Evolutionary conservation across 2,329 filamentous ascomycete genomes (phyloP), one percentile per base, ranked within the genome.

Genomic region (Aspergillus pseudoviridinutans): DNA sequence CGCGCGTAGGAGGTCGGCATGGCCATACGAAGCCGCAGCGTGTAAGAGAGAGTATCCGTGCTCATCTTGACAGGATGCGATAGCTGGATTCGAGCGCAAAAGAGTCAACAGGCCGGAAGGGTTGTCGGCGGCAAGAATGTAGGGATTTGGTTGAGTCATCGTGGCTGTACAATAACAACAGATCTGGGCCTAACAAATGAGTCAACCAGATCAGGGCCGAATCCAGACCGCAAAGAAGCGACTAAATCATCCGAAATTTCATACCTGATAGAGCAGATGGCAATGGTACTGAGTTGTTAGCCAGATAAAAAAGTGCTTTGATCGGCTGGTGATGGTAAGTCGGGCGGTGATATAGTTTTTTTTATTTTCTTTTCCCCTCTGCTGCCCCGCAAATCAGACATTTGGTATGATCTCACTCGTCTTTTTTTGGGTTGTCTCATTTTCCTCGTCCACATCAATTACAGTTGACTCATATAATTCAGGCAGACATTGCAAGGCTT

Each of bases 21-120:
- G 92, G 71, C 88, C 89, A 81, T 97, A 99, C 65, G 92, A 97
- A 20, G 91, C 88, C 17, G 93, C 91, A 53, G 94, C 94, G 75
- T 99, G 94, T 51, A 97, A 80, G 27, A 97, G 85, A 50, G 92
- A 96, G 79, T 99, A 99, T 68, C 94, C 94, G 69, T 97, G 89
- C 58, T 89, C 86, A 74, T 99, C 94, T 77, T 96, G 91, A 53
- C 83, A 78, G 2, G 87, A 84, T 54, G 94, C 93, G 54, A 96
- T 80, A n/a, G 84, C 76, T 35, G 91, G 90, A 64, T 91, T 84
- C 60, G 86, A 79, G 61, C 84, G 84, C 53, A 99, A 86, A 64
- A 92, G 85, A 57, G 86, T 80, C 60, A 96, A 80, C 55, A 99
- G 85, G 49, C 84, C 81, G 46, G 85, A 78, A 53, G 88, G 89